A percentile compares a stretch with the other conserved stretches of the same genome.
phyloP scores from a whole-genome alignment of 2,329 filamentous ascomycete species.

The Elsinoe necatrix region DNA sequence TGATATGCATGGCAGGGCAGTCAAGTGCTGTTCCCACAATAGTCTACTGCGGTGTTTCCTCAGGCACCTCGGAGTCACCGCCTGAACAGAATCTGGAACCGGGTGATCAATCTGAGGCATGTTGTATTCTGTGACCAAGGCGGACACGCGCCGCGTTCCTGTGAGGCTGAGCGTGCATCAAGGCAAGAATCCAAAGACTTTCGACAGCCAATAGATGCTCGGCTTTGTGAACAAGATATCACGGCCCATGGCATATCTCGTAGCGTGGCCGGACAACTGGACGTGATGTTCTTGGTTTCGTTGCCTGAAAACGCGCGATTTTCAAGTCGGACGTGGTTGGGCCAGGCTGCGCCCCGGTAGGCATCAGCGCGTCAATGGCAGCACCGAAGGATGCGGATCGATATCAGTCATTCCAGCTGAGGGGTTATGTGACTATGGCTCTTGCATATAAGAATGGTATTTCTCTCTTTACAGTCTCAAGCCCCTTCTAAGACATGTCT shows the following conservation, averaged over 20 bases:
- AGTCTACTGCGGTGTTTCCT: too few species aligned
- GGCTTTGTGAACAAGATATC: neutral
- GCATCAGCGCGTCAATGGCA: neutral
- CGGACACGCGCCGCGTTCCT: neutral
- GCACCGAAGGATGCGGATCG: neutral
- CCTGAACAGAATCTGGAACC: too few species aligned
- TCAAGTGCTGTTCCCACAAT: too few species aligned
- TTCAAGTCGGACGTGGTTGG: neutral
- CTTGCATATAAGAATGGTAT: neutral
- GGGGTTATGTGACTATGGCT: neutral
- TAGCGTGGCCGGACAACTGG: neutral
- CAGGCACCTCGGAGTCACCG: too few species aligned
- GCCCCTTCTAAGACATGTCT: neutral
- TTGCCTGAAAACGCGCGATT: neutral
- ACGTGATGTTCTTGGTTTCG: neutral
- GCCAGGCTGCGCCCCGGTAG: neutral
- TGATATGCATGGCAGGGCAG: too few species aligned
- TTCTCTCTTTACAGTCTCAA: neutral
- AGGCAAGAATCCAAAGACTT: neutral
- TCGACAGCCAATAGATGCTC: neutral
- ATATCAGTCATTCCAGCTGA: neutral
- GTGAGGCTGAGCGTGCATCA: neutral
- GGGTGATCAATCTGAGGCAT: too few species aligned
- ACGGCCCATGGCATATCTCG: neutral
- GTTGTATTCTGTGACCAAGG: too few species aligned